Conservation (phyloP, 306 rosid species). For the Citrullus colocynthis region DNA sequence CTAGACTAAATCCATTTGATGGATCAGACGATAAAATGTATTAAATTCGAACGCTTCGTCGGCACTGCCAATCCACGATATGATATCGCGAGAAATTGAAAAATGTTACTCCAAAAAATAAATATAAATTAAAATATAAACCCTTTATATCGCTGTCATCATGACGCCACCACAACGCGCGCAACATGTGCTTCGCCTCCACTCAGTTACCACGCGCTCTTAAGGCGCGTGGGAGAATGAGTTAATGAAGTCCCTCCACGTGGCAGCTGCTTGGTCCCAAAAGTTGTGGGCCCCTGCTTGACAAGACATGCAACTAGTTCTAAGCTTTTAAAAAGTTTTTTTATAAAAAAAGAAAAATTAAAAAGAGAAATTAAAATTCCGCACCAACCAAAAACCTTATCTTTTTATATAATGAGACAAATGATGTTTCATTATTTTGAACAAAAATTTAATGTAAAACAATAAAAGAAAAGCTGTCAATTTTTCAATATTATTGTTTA, state of each 20-base stretch:
- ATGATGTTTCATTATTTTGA: conserved; percentile 1
- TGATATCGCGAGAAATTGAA: not conserved
- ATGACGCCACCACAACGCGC: not conserved
- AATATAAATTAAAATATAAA: not conserved
- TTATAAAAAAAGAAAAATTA: not conserved
- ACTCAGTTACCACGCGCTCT: not conserved
- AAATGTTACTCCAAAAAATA: not conserved
- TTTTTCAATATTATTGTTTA: not conserved
- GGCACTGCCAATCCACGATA: not conserved
- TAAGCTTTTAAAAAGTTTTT: not conserved
- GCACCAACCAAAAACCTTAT: not conserved
- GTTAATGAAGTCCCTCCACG: not conserved
- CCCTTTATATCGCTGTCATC: not conserved
- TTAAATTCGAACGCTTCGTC: not conserved
- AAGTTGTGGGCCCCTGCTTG: not conserved
- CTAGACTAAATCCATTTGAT: no score
- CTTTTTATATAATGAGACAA: conserved; percentile 2
- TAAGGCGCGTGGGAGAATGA: not conserved
- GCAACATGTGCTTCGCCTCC: not conserved
- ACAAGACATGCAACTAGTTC: not conserved
- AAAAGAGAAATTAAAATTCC: not conserved
- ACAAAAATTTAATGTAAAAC: not conserved
- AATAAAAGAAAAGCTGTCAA: not conserved
- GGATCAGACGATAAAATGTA: not conserved
- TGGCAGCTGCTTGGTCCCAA: not conserved